These are phyloP conservation scores for Candida maltosa DNA, from an alignment of 805 yeast genomes.

Conservation along the genomic window DNA sequence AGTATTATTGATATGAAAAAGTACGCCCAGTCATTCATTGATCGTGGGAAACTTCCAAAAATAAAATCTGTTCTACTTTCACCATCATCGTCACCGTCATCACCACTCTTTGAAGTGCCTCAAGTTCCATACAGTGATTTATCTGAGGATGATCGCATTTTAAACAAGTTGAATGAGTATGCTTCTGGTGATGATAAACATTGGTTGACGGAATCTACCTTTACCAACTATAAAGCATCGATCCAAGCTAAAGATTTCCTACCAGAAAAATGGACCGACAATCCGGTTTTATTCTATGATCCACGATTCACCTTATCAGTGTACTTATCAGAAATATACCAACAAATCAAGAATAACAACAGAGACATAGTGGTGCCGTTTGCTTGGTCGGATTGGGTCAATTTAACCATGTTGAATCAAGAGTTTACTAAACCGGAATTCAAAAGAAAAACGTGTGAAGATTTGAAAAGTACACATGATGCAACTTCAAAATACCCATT, in stretches of 20 bases:
- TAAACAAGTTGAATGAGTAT: slow-evolving; percentile 17
- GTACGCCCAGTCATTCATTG: too few relatives aligned
- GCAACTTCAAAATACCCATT: slow-evolving; percentile 14
- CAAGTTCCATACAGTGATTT: slow-evolving; percentile 14
- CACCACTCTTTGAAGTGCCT: too few relatives aligned
- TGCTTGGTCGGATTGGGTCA: slow-evolving; percentile 58
- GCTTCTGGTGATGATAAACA: slow-evolving; percentile 18
- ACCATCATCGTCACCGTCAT: too few relatives aligned
- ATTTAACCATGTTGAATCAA: slow-evolving; percentile 37
- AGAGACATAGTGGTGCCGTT: slow-evolving; percentile 27
- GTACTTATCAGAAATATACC: slow-evolving; percentile 39
- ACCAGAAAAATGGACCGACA: slow-evolving; percentile 15
- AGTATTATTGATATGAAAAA: too few relatives aligned
- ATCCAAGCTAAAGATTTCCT: slow-evolving; percentile 16
- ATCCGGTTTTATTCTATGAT: slow-evolving; percentile 36
- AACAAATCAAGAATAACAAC: slow-evolving; percentile 14
- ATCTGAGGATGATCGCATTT: slow-evolving; percentile 13
- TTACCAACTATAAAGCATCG: slow-evolving; percentile 16
- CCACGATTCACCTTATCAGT: slow-evolving; percentile 55
- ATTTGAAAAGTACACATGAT: slow-evolving; percentile 17
- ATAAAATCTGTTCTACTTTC: too few relatives aligned
- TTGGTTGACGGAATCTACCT: slow-evolving; percentile 25
- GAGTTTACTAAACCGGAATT: slow-evolving; percentile 17
- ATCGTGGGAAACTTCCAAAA: too few relatives aligned
- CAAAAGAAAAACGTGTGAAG: slow-evolving; percentile 18